These are phyloP conservation scores for Geoglossum cookeanum DNA, from an alignment of 2,329 filamentous ascomycete species.

Conservation along the genomic window DNA sequence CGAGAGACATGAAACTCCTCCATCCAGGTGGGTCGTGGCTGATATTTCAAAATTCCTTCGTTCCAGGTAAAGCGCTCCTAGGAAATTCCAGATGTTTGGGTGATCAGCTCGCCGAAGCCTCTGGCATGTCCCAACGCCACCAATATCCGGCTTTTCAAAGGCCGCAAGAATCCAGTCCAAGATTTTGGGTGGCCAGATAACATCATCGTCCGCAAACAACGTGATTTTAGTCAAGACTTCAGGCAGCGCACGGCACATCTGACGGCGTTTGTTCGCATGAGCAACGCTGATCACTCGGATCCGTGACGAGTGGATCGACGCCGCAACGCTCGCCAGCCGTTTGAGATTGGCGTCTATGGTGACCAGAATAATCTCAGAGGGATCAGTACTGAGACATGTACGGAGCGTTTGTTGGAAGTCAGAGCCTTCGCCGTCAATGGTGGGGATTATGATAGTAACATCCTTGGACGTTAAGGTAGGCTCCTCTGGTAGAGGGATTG, in stretches of 20 bases:
- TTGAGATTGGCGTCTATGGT: constrained; percentile 66
- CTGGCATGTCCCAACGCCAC: constrained; percentile 85
- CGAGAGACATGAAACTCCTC: constrained; percentile 91
- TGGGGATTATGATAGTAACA: constrained; percentile 87
- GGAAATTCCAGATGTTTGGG: constrained; percentile 59
- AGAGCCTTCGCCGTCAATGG: constrained; percentile 71
- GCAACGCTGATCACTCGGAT: constrained; percentile 58
- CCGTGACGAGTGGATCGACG: constrained; percentile 37
- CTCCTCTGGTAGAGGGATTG: constrained; percentile 62
- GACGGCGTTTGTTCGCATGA: constrained; percentile 87
- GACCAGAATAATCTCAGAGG: constrained; percentile 61
- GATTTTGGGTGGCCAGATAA: constrained; percentile 73
- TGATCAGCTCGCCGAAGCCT: constrained; percentile 52
- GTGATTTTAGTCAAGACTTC: constrained; percentile 69
- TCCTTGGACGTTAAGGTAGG: constrained; percentile 64
- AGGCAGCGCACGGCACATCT: constrained; percentile 81
- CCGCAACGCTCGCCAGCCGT: constrained; percentile 46
- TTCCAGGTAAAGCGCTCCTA: constrained; percentile 82
- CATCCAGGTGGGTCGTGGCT: constrained; percentile 84
- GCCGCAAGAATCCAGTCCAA: constrained; percentile 85
- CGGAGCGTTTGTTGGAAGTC: constrained; percentile 66
- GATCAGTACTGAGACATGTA: constrained; percentile 52
- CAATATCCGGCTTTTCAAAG: constrained; percentile 67
- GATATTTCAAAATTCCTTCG: constrained; percentile 93
- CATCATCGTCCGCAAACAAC: constrained; percentile 88